These are phyloP conservation scores for Coemansia sp. DNA, from an alignment of 192 early-diverging fungal genomes.

Conservation along the genomic window DNA sequence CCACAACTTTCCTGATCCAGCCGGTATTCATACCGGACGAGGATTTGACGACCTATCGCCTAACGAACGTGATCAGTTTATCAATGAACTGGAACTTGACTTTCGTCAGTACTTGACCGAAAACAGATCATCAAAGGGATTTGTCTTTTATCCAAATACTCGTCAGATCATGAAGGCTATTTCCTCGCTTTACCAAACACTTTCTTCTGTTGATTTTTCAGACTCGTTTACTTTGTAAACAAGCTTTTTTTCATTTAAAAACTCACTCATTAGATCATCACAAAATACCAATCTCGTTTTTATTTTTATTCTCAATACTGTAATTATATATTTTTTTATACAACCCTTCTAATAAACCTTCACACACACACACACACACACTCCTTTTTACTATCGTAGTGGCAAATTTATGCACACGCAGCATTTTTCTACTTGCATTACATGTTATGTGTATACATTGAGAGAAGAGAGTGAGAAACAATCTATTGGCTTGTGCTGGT, in stretches of 20 bases:
- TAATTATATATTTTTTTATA: background rate
- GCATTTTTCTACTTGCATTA: background rate
- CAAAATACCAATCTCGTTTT: background rate
- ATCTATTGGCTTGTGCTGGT: background rate
- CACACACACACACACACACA: background rate
- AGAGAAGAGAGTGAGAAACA: background rate
- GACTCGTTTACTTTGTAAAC: constrained; percentile 10
- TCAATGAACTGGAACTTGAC: constrained; percentile 7
- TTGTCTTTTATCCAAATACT: constrained; percentile 18
- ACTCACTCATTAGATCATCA: background rate
- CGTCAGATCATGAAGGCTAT: constrained; percentile 21
- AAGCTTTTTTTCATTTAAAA: background rate
- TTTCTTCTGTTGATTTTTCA: constrained; percentile 8
- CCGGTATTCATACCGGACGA: constrained; percentile 1
- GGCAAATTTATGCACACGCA: background rate
- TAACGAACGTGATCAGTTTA: constrained; percentile 10
- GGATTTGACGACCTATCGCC: constrained; percentile 15
- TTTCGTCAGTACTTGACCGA: constrained; percentile 10
- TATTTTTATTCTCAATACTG: background rate
- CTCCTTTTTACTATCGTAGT: background rate
- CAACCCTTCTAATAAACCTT: background rate
- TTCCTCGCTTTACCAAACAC: constrained; percentile 10
- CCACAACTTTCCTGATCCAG: background rate
- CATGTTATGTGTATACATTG: background rate
- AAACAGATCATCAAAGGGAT: background rate